phyloP scores from a whole-genome alignment of 805 yeast genomes.

The Metschnikowia gruessii region DNA sequence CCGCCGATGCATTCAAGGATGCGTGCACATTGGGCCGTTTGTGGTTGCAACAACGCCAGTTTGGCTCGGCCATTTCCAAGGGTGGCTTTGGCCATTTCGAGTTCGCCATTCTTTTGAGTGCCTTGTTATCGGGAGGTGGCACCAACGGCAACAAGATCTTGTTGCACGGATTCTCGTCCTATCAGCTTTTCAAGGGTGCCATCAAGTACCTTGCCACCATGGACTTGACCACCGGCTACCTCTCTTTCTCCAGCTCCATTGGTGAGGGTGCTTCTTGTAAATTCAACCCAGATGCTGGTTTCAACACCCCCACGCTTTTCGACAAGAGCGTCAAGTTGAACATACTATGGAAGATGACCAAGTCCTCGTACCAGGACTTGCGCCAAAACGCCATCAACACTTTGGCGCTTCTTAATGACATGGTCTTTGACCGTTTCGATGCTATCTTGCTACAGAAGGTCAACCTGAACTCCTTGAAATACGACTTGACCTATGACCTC shows the following conservation, averaged over 20 bases:
- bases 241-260: constrained; percentile 59
- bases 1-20: constrained; percentile 78
- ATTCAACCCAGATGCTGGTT: constrained; percentile 54
- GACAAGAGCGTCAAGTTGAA: constrained; percentile 78
- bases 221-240: constrained; percentile 63
- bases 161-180: constrained; percentile 85
- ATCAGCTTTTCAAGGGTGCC: constrained; percentile 89
- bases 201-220: constrained; percentile 76
- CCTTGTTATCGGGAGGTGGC: constrained; percentile 82
- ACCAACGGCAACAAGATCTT: constrained; percentile 69
- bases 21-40: constrained; percentile 84
- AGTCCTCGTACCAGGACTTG: constrained; percentile 59
- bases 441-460: constrained; percentile 67
- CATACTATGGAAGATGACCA: constrained; percentile 76
- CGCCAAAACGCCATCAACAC: constrained; percentile 69
- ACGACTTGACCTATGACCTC: constrained; percentile 60
- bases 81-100: constrained; percentile 95
- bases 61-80: constrained; percentile 55
- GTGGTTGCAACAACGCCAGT: constrained; percentile 89
- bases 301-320: constrained; percentile 69
- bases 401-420: constrained; percentile 66
- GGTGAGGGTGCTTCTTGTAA: constrained; percentile 44
- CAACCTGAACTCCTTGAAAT: constrained; percentile 52
- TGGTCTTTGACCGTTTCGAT: constrained; percentile 78
- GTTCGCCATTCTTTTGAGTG: constrained; percentile 76